Evolutionary conservation across 2,329 filamentous ascomycete genomes (phyloP), one percentile per base, ranked within the genome.

Genomic region (Claviceps capensis): DNA sequence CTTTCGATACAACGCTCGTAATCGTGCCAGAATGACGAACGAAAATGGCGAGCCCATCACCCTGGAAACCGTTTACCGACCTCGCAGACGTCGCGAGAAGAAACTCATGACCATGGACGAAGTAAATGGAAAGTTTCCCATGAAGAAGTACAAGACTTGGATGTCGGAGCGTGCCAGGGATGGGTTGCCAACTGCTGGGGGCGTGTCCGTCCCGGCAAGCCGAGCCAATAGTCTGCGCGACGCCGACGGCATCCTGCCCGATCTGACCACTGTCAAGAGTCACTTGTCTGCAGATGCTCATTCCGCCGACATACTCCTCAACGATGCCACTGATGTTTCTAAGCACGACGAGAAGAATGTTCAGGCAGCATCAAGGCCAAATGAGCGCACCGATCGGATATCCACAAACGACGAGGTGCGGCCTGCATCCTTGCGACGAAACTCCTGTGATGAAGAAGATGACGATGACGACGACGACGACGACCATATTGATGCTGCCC

Each of bases 61-160:
- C 56, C 74, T 98, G 57, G 80, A 90, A 53, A 79, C 84, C 53
- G 89, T 97, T 78, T 87, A 88, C 53, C 69, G 88, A 54, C 85
- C 88, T 49, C 90, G 93, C 66, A 81, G 93, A 53, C 81, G 91
- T 58, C 82, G 90, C 54, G 93, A 98, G 69, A 98, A 98, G 81
- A 98, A 96, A 68, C 70, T 98, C 59, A 97, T 98, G 93, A 87
- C 86, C 2, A 96, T 97, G 83, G 93, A 98, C 56, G 93, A 98
- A 69, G 93, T 98, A 56, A 97, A 98, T 65, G 89, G 94, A 59
- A 88, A 94, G 60, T 98, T 98, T 62, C 91, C 93, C 0, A 81
- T 96, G 71, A 83, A 82, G 60, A 97, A 97, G 69, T 98, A 98
- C 78, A 97, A 98, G 73, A 81, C 78, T 50, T 98, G 93, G 91